Conservation (phyloP, 192 early-diverging fungal species). For the Coemansia asiatica region DNA sequence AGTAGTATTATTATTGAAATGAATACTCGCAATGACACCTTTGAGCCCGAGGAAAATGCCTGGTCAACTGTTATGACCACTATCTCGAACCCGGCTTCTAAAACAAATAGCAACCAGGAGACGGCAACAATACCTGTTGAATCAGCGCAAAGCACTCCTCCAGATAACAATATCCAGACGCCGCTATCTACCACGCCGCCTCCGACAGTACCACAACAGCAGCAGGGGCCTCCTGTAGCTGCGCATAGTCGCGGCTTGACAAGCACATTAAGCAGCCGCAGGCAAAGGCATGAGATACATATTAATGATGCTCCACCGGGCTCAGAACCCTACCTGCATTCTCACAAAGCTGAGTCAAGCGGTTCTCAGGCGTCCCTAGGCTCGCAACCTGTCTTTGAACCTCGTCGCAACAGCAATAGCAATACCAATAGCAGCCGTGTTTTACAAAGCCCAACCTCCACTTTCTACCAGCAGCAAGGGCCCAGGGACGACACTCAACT, state of each 20-base stretch:
- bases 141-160: constrained; percentile 3
- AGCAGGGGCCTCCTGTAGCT: background rate
- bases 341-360: background rate
- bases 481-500: background rate
- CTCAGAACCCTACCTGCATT: background rate
- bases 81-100: background rate
- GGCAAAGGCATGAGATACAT: constrained; percentile 26
- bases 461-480: background rate
- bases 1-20: background rate
- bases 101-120: background rate
- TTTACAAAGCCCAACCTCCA: background rate
- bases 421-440: background rate
- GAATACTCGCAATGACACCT: background rate
- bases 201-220: background rate
- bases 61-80: constrained; percentile 40
- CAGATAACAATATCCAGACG: background rate
- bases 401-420: constrained; percentile 1
- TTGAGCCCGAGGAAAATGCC: constrained; percentile 31
- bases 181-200: background rate
- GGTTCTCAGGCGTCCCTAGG: background rate
- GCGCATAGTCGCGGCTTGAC: constrained; percentile 46
- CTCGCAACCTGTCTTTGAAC: background rate
- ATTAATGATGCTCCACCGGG: constrained; percentile 7
- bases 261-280: constrained; percentile 43
- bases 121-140: constrained; percentile 6